A percentile compares a stretch with the other conserved stretches of the same genome.
These are phyloP conservation scores for Thielaviopsis punctulata DNA, from an alignment of 2,329 filamentous ascomycete genomes.

Conservation along the genomic window DNA sequence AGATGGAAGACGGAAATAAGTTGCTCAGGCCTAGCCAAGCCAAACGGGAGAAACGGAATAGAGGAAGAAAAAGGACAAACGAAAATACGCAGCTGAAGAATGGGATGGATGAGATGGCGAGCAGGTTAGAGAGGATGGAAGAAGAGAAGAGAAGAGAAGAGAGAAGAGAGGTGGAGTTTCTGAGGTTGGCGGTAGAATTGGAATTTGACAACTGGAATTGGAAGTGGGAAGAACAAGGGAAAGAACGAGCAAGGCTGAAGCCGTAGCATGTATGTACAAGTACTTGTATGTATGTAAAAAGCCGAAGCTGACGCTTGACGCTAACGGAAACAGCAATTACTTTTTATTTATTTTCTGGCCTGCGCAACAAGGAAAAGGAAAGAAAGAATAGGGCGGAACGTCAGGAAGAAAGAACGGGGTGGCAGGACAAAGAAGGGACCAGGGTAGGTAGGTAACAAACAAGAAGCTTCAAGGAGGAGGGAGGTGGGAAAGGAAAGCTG, in stretches of 20 bases:
- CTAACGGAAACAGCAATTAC: not conserved
- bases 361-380: too few relatives aligned
- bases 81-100: not conserved
- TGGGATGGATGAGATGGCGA: not conserved
- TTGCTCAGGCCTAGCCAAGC: not conserved
- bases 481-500: too few relatives aligned
- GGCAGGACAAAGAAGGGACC: too few relatives aligned
- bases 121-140: not conserved
- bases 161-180: not conserved
- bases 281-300: too few relatives aligned
- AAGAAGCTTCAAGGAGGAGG: too few relatives aligned
- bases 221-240: not conserved
- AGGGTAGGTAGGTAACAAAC: too few relatives aligned
- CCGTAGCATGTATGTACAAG: too few relatives aligned
- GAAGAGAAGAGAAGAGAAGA: not conserved
- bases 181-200: not conserved
- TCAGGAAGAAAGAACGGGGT: too few relatives aligned
- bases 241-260: not conserved
- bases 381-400: too few relatives aligned
- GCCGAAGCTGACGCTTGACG: too few relatives aligned
- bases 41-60: not conserved
- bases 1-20: not conserved
- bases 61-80: not conserved
- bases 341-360: too few relatives aligned
- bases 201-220: too few relatives aligned